Conservation (phyloP, 768 basidiomycete species). For the Clavulina sp. region DNA sequence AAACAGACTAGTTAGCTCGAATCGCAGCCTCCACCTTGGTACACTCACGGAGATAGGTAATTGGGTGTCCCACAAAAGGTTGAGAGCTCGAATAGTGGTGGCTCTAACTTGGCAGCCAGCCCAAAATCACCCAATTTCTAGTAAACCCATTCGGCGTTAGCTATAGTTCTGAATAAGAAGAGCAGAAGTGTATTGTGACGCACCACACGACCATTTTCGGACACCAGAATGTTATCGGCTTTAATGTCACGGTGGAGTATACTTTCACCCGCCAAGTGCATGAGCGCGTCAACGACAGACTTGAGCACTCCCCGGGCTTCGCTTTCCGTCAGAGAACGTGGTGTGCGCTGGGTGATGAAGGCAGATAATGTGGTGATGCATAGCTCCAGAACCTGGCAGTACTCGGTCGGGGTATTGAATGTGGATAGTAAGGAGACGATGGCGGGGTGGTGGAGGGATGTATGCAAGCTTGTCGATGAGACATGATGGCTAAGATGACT, state of each 20-base stretch:
- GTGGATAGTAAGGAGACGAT: constrained; percentile 30
- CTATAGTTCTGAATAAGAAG: neutral
- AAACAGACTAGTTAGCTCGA: neutral
- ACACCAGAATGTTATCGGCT: constrained; percentile 25
- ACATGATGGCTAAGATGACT: neutral
- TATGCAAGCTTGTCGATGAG: constrained; percentile 20
- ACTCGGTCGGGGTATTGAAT: constrained; percentile 20
- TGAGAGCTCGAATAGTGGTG: constrained; percentile 14
- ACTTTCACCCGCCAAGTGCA: constrained; percentile 26
- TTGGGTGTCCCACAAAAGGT: constrained; percentile 14
- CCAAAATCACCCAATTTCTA: constrained; percentile 33
- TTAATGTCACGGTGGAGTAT: constrained; percentile 30
- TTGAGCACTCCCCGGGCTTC: constrained; percentile 25
- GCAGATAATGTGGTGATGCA: constrained; percentile 23
- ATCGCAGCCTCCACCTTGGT: neutral
- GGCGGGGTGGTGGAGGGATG: constrained; percentile 31
- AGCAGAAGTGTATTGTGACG: constrained; percentile 11
- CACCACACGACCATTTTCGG: constrained; percentile 25
- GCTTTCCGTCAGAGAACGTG: constrained; percentile 18
- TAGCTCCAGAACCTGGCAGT: constrained; percentile 29
- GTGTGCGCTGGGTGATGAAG: constrained; percentile 17
- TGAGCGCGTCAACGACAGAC: constrained; percentile 26
- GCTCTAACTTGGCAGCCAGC: constrained; percentile 18
- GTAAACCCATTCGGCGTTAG: neutral
- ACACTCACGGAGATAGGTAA: constrained; percentile 28